Evolutionary conservation across 306 rosid genomes (phyloP), one percentile per base, ranked within the genome.

Genomic region (Prunus mira): DNA sequence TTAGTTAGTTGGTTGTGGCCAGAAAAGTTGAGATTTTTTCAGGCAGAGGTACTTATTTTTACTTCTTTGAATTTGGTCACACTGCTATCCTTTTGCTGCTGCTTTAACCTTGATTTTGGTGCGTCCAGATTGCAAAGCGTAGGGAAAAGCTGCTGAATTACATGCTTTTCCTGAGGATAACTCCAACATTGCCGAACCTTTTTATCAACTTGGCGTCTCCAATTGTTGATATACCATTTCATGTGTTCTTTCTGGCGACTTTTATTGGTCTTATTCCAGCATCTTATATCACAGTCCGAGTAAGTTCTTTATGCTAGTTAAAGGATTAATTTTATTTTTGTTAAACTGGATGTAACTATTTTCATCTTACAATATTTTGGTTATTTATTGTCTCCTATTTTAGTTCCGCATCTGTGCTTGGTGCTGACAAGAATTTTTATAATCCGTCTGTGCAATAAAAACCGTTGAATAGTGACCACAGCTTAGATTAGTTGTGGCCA

Each of bases 191-290:
- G 80, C 98, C 97, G 13, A 95, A 95, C 84, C 93, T 95, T 71
- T 95, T 95, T 80, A 95, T 95, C 86, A 95, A 95, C 85, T 86
- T 95, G 93, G 98, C 98, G 38, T 95, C 97, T 75, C 97, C 98
- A 34, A 95, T 95, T 71, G 98, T 95, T 64, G 97, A 92, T 77
- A 88, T 95, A 70, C 98, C 97, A 0, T 95, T 95, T 85, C 97
- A 95, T 75, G 62, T 89, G 76, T 95, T 95, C 96, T 92, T 95
- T 76, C 76, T 80, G 76, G 98, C 97, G 14, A 92, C 98, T 65
- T 81, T 89, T 79, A 24, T 92, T 69, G 98, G 98, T 75, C 98
- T 95, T 82, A 74, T 89, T 78, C 97, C 97, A 18, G 91, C 97
- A 5, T 74, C 98, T 6, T 95, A 90, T 74, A 95, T 95, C 70